Conservation (phyloP, 108 stramenopile species). For the Chaetoceros tenuissimus region DNA sequence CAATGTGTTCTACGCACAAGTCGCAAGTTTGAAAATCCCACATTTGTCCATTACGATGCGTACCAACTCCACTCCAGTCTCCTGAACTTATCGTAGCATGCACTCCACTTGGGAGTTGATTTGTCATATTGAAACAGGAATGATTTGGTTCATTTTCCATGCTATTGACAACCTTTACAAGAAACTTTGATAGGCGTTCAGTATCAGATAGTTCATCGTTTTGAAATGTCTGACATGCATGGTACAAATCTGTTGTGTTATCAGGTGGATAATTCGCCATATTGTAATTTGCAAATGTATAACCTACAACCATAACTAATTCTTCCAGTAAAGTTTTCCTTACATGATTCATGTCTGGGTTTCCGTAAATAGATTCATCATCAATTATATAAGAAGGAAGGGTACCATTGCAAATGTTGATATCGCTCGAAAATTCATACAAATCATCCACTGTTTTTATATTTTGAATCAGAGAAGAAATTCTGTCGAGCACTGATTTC, state of each 20-base stretch:
- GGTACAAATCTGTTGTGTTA: slow-evolving; percentile 24
- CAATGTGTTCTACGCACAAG: slow-evolving; percentile 49
- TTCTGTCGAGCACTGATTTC: slow-evolving; percentile 22
- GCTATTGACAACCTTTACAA: neutral
- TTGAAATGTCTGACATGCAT: slow-evolving; percentile 53
- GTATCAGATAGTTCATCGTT: slow-evolving; percentile 8
- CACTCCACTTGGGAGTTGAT: slow-evolving; percentile 47
- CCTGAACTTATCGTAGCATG: slow-evolving; percentile 47
- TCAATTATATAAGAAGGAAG: slow-evolving; percentile 43
- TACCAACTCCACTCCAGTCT: slow-evolving; percentile 65
- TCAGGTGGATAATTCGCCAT: slow-evolving; percentile 73
- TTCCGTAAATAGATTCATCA: no score
- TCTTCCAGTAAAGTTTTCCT: slow-evolving; percentile 17
- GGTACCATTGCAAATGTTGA: slow-evolving; percentile 30
- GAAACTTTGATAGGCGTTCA: slow-evolving; percentile 11
- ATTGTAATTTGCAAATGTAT: slow-evolving; percentile 58
- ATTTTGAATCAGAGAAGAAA: slow-evolving; percentile 6
- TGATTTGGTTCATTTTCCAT: slow-evolving; percentile 11
- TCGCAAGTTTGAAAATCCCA: slow-evolving; percentile 82
- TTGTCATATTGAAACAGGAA: slow-evolving; percentile 51
- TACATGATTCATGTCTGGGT: neutral
- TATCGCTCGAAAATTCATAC: slow-evolving; percentile 2
- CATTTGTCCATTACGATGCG: slow-evolving; percentile 41
- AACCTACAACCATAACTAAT: slow-evolving; percentile 41
- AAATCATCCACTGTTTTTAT: slow-evolving; percentile 1